Evolutionary conservation across 305 asterid species (phyloP).

Genomic region (Nicotiana rustica): DNA sequence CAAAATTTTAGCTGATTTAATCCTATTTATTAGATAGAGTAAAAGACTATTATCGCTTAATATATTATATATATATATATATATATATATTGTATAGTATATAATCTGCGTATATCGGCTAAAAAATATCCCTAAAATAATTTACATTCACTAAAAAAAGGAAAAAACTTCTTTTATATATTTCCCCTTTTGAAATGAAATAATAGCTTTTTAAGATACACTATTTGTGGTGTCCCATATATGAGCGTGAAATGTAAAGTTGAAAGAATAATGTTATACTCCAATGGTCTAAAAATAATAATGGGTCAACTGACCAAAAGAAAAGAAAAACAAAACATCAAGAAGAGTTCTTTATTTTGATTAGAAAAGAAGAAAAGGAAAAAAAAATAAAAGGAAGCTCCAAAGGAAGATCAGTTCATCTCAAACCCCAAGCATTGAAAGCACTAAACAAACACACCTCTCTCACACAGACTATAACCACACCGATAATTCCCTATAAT

Average conservation of each 20-base stretch:
- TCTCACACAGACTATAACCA: background rate
- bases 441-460: conserved; percentile 21
- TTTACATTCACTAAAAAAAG: too few species aligned
- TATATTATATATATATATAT: too few species aligned
- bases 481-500: background rate
- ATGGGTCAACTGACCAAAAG: conserved; percentile 23
- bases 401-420: conserved; percentile 31
- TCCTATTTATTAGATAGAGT: too few species aligned
- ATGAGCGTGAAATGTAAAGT: background rate
- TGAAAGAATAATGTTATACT: conserved; percentile 24
- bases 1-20: too few species aligned
- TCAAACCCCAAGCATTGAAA: conserved; percentile 30
- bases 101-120: too few species aligned
- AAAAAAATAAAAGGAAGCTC: background rate
- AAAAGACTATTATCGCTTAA: too few species aligned
- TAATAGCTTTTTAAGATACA: too few species aligned
- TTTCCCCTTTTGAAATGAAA: too few species aligned
- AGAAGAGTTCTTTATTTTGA: background rate
- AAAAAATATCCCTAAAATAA: too few species aligned
- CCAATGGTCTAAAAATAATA: conserved; percentile 21
- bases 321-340: background rate
- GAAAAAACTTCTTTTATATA: too few species aligned
- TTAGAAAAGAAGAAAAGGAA: background rate
- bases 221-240: too few species aligned
- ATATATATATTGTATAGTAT: too few species aligned